A percentile compares a stretch with the other conserved stretches of the same genome.
These are phyloP conservation scores for Sporothrix mexicana DNA, from an alignment of 2,329 filamentous ascomycete species.

Conservation along the genomic window DNA sequence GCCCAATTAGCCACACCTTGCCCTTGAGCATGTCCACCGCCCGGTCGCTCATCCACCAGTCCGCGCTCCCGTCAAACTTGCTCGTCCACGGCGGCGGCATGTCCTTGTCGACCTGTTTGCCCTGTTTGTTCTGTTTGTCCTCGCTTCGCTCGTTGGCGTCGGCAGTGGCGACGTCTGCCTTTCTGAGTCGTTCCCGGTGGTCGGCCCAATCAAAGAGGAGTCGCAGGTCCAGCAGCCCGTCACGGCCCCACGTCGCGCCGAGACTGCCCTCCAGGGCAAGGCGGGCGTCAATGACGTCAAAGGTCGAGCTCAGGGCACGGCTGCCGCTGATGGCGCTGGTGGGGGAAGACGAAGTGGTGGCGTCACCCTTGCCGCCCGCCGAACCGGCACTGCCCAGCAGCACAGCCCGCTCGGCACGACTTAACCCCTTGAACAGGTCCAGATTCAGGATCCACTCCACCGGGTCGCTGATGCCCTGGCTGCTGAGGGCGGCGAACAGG, in stretches of 20 bases:
- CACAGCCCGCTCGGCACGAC: constrained; percentile 68
- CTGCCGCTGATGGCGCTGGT: neutral
- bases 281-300: constrained; percentile 79
- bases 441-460: constrained; percentile 79
- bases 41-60: constrained; percentile 63
- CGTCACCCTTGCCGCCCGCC: neutral
- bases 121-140: constrained; percentile 30
- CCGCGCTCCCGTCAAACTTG: constrained; percentile 42
- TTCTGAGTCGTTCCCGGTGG: constrained; percentile 45
- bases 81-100: constrained; percentile 20
- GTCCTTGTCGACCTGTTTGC: neutral
- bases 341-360: constrained; percentile 35
- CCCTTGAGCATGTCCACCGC: constrained; percentile 63
- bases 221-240: constrained; percentile 55
- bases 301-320: constrained; percentile 47
- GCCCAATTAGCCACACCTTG: constrained; percentile 58
- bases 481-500: neutral
- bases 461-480: constrained; percentile 46
- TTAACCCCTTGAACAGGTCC: constrained; percentile 59
- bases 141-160: neutral
- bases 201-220: constrained; percentile 64
- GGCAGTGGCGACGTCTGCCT: constrained; percentile 33
- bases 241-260: constrained; percentile 46
- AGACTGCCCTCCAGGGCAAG: constrained; percentile 66
- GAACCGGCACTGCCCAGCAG: constrained; percentile 56